Percentiles rank a stretch among this genome's conserved stretches.
Evolutionary conservation across 768 basidiomycete genomes (phyloP).

Genomic region (Pleurotus platypus): DNA sequence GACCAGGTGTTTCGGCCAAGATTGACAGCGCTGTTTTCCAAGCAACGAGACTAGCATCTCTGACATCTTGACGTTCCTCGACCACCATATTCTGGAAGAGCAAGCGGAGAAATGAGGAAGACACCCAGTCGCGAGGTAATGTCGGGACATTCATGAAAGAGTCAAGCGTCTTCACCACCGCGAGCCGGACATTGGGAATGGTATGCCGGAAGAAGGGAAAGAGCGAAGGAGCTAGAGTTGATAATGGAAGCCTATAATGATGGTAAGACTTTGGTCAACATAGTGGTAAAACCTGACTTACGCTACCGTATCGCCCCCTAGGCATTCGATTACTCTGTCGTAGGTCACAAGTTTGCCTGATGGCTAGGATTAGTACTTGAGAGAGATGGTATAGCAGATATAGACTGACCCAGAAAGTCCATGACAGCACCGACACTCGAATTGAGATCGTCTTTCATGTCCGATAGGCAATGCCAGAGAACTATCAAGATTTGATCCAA

Average conservation of each 20-base stretch:
- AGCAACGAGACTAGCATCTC: slow-evolving; percentile 63
- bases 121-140: slow-evolving; percentile 79
- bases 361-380: not conserved
- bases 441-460: slow-evolving; percentile 95
- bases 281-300: slow-evolving; percentile 36
- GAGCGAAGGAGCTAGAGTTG: slow-evolving; percentile 79
- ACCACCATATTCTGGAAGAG: slow-evolving; percentile 92
- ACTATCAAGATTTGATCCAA: slow-evolving; percentile 75
- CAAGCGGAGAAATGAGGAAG: slow-evolving; percentile 70
- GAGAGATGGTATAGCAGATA: not conserved
- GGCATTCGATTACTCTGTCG: slow-evolving; percentile 70
- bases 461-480: slow-evolving; percentile 85
- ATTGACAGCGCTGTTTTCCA: slow-evolving; percentile 73
- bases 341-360: slow-evolving; percentile 82
- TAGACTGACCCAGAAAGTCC: slow-evolving; percentile 81
- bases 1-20: slow-evolving; percentile 39
- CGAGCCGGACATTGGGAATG: slow-evolving; percentile 86
- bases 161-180: slow-evolving; percentile 85
- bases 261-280: not conserved
- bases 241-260: slow-evolving; percentile 65
- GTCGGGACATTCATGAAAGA: slow-evolving; percentile 80
- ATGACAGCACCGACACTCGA: slow-evolving; percentile 97
- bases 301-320: slow-evolving; percentile 69
- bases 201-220: slow-evolving; percentile 99
- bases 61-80: slow-evolving; percentile 86